Evolutionary conservation across 345 rosid genomes (phyloP).

Genomic region (Brassica napus): DNA sequence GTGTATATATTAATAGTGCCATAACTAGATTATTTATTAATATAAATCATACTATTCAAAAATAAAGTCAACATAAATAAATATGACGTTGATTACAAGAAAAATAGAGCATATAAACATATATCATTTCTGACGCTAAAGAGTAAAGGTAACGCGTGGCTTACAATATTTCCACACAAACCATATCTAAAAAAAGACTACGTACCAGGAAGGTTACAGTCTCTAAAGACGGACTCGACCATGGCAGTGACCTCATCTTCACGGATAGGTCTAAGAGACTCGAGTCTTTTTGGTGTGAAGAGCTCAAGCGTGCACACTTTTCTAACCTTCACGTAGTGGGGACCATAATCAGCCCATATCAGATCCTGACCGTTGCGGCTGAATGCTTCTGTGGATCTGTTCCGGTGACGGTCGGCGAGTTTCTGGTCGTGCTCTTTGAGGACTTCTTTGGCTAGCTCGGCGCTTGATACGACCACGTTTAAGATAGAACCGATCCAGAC

Average conservation of each 20-base stretch:
- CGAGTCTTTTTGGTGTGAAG: constrained; percentile 75
- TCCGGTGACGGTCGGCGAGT: constrained; percentile 77
- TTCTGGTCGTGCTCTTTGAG: constrained; percentile 80
- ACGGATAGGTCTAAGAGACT: constrained; percentile 74
- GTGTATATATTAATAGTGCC: background rate
- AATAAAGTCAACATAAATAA: constrained; percentile 1
- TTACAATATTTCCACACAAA: background rate
- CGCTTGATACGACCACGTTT: constrained; percentile 70
- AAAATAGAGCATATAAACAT: background rate
- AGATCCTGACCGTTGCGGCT: constrained; percentile 85
- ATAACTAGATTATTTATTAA: background rate
- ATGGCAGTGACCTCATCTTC: constrained; percentile 93
- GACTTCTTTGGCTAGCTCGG: constrained; percentile 80
- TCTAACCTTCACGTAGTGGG: constrained; percentile 95
- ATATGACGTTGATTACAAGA: constrained; percentile 6
- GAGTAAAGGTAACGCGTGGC: background rate
- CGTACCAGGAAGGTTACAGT: constrained; percentile 67
- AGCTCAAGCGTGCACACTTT: constrained; percentile 88
- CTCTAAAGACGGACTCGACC: constrained; percentile 75
- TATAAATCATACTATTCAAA: background rate
- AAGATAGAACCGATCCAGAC: constrained; percentile 93
- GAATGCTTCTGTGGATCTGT: constrained; percentile 69
- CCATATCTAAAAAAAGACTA: constrained; percentile 8
- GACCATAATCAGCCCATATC: constrained; percentile 96
- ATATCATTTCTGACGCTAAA: background rate